These are phyloP conservation scores for Auricularia auricula-judae DNA, from an alignment of 768 basidiomycete species.

Conservation along the genomic window DNA sequence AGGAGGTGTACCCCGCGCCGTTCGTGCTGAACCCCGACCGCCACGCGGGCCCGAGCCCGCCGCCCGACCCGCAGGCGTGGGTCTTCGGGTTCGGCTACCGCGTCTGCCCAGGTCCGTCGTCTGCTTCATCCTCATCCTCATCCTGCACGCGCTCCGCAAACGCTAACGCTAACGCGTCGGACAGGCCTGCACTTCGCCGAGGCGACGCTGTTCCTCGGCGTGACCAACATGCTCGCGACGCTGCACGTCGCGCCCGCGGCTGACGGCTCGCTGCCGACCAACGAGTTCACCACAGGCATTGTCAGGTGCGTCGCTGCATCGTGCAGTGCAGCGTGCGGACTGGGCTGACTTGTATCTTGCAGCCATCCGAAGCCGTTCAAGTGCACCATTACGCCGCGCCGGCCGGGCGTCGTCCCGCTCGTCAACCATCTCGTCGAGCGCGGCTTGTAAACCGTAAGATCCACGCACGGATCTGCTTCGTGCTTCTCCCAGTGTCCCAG, in stretches of 20 bases:
- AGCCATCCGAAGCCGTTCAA: slow-evolving; percentile 10
- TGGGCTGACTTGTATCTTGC: not conserved
- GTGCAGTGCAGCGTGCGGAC: not conserved
- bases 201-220: not conserved
- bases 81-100: not conserved
- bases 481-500: no score
- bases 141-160: no score
- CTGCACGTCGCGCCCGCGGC: not conserved
- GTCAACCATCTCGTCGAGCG: slow-evolving; percentile 1
- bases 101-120: not conserved
- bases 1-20: slow-evolving; percentile 13
- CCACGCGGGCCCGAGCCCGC: not conserved
- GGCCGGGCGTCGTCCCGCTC: not conserved
- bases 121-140: not conserved
- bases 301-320: not conserved
- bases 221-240: not conserved
- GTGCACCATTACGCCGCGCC: slow-evolving; percentile 14
- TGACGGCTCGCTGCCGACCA: not conserved
- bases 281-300: not conserved
- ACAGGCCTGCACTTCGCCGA: not conserved
- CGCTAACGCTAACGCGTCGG: not conserved
- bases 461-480: no score
- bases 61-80: not conserved
- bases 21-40: slow-evolving; percentile 15
- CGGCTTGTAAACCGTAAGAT: not conserved